Base-by-base conservation (phyloP, 805 yeast species). In the Nakazawaea peltata region DNA sequence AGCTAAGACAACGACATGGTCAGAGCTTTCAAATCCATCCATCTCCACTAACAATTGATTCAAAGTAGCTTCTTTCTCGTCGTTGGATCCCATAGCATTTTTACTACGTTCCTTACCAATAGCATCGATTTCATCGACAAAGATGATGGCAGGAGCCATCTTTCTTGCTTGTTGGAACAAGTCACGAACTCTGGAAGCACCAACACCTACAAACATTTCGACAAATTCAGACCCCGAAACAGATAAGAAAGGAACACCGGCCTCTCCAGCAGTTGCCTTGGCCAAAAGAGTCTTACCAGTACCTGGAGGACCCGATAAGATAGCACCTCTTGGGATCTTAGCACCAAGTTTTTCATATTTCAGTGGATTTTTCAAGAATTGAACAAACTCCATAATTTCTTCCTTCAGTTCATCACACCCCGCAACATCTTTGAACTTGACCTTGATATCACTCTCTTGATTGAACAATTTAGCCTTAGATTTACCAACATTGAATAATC, bases 61-160 rank as follows among this genome's bases (percentile, higher is more conserved):
- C 49, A 92, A 70, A 0, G 99, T 92, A 16, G 94, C 83, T 58
- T 92, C 99, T 54, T 96, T 81, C 61, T 92, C 99, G 57, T 92
- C 99, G 52, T 90, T 86, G 18, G 94, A 85, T 37, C 95, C 92
- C 36, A 71, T 69, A 42, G 76, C 74, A 21, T 88, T 87, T 57
- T 78, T 77, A n/a, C 88, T 74, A 53, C 80, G 62, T 30, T 87
- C 86, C 51, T 87, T 86, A 50, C 99, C 99, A 52, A 92, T 94
- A n/a, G 99, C 99, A 67, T 92, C 99, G 44, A 92, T 92, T 63
- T 92, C 99, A 66, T 92, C 99, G 33, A 92, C 88, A 49, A 92
- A 94, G n/a, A 92, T 77, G 50, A 92, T 92, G 24, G 94, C 71
- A 12, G 99, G 99, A 1, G 98, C 95, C 58, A 81, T 77, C 54